Evolutionary conservation across 345 rosid genomes (phyloP).

Genomic region (Pelargonium nanum): DNA sequence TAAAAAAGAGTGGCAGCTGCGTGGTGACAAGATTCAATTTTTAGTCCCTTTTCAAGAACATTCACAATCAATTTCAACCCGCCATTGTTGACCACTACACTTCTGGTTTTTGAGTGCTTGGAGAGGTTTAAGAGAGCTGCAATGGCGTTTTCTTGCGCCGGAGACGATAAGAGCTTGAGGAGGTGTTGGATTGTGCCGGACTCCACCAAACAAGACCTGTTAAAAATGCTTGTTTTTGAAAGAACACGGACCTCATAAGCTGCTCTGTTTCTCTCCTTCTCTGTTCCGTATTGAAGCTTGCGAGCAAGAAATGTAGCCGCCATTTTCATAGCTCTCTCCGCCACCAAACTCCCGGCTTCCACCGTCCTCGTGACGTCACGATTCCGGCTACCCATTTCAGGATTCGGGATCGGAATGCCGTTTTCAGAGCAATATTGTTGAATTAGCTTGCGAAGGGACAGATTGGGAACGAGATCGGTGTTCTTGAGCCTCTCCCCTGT

Average conservation of each 20-base stretch:
- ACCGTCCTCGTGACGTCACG: slow-evolving; percentile 24
- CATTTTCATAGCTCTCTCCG: slow-evolving; percentile 44
- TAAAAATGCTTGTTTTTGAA: slow-evolving; percentile 52
- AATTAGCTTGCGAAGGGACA: slow-evolving; percentile 37
- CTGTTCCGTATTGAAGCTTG: slow-evolving; percentile 29
- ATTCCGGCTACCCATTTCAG: slow-evolving; percentile 22
- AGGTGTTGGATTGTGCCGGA: slow-evolving; percentile 39
- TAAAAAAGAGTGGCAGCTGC: slow-evolving; percentile 66
- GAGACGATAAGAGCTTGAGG: slow-evolving; percentile 27
- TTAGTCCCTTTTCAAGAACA: slow-evolving; percentile 37
- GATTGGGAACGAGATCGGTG: slow-evolving; percentile 36
- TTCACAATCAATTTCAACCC: slow-evolving; percentile 39
- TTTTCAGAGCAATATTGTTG: slow-evolving; percentile 36
- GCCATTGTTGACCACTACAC: slow-evolving; percentile 33
- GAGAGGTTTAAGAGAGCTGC: slow-evolving; percentile 65
- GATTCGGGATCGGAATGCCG: slow-evolving; percentile 15
- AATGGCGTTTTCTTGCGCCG: slow-evolving; percentile 50
- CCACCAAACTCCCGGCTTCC: slow-evolving; percentile 42
- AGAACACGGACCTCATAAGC: slow-evolving; percentile 60
- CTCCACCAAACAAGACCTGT: slow-evolving; percentile 61
- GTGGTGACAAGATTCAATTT: slow-evolving; percentile 49
- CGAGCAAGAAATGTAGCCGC: slow-evolving; percentile 34
- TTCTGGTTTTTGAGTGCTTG: slow-evolving; percentile 45
- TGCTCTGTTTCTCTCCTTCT: slow-evolving; percentile 34
- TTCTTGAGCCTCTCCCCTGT: slow-evolving; percentile 43